Evolutionary conservation across 2,329 filamentous ascomycete genomes (phyloP).

Genomic region (Pezicula radicicola): DNA sequence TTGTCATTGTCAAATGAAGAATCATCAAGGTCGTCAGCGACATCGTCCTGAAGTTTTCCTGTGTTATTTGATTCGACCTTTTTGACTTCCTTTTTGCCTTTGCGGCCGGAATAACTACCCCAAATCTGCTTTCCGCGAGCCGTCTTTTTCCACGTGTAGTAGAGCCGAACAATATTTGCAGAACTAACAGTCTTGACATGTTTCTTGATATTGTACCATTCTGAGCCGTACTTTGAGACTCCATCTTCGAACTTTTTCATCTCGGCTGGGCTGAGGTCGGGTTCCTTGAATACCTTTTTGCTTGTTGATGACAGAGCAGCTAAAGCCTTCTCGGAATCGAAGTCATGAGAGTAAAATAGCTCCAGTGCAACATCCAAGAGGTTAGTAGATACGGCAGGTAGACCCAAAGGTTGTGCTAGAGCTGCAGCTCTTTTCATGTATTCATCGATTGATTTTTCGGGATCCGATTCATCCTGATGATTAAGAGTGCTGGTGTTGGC

Average conservation of each 20-base stretch:
- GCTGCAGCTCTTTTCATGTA: conserved; percentile 63
- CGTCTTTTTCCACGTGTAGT: conserved; percentile 98
- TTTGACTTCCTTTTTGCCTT: conserved; percentile 84
- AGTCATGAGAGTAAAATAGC: conserved; percentile 68
- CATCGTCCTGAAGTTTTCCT: conserved; percentile 82
- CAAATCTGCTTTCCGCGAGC: conserved; percentile 81
- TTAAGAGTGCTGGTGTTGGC: conserved; percentile 32
- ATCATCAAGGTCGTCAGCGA: conserved; percentile 89
- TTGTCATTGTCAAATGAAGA: conserved; percentile 94
- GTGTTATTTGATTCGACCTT: conserved; percentile 62
- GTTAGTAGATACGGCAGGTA: conserved; percentile 78
- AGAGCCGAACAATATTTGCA: conserved; percentile 82
- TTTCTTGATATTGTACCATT: conserved; percentile 77
- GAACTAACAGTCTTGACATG: conserved; percentile 82
- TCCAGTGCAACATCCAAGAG: conserved; percentile 80
- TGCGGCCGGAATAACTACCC: conserved; percentile 83
- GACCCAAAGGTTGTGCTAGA: conserved; percentile 60
- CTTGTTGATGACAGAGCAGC: conserved; percentile 66
- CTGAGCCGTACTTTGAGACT: conserved; percentile 85
- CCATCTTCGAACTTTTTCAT: conserved; percentile 90
- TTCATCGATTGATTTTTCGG: conserved; percentile 60
- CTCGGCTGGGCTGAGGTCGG: conserved; percentile 73
- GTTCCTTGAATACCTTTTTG: conserved; percentile 76
- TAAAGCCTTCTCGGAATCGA: conserved; percentile 68
- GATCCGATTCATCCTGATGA: conserved; percentile 23